Conservation (phyloP, 768 basidiomycete genomes). For the Boletales sp. region DNA sequence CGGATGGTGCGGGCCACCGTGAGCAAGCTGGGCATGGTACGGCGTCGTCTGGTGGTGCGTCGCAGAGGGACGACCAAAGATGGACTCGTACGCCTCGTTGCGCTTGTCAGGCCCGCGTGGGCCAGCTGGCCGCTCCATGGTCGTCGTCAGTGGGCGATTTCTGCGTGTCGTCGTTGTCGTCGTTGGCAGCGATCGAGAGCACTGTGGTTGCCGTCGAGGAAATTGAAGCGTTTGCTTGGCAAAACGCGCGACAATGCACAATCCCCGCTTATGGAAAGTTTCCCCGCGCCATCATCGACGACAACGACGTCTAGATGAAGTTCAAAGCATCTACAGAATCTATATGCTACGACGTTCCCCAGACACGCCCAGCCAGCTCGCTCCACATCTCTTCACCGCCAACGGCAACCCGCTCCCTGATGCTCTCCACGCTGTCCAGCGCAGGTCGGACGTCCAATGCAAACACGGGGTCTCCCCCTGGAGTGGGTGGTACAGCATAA, state of each 20-base stretch:
- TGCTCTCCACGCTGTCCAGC: constrained; percentile 75
- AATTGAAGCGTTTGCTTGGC: constrained; percentile 1
- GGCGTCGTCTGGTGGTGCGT: constrained; percentile 42
- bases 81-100: constrained; percentile 78
- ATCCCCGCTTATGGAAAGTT: not conserved
- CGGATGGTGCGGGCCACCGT: no score
- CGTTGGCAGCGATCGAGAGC: constrained; percentile 5
- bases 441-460: constrained; percentile 95
- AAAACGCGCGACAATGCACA: constrained; percentile 11
- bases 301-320: not conserved
- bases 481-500: constrained; percentile 87
- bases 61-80: constrained; percentile 75
- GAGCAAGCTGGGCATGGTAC: constrained; percentile 10
- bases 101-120: constrained; percentile 69
- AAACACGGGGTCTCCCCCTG: constrained; percentile 92
- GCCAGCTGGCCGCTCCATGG: constrained; percentile 55
- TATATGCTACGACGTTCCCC: constrained; percentile 11
- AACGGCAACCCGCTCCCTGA: constrained; percentile 67
- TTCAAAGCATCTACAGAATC: no score
- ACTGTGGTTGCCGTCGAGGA: constrained; percentile 1
- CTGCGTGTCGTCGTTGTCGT: constrained; percentile 1
- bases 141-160: not conserved
- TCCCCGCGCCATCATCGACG: constrained; percentile 6
- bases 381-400: constrained; percentile 70
- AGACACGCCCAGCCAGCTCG: constrained; percentile 30